Conservation (phyloP, 23 red algal genomes). For the Chondrus crispus region DNA sequence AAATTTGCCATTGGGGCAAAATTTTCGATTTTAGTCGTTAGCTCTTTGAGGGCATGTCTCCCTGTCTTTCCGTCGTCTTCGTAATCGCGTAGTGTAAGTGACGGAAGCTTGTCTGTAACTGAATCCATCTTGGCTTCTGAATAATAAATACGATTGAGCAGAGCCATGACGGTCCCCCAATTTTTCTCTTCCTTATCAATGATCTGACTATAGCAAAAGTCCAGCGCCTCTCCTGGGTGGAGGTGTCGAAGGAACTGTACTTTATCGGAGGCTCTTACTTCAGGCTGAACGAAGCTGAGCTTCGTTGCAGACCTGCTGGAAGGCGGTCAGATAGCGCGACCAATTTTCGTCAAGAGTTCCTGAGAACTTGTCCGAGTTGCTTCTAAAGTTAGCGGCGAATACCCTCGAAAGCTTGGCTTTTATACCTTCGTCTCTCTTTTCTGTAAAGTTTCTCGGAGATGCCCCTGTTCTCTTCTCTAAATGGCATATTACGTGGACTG, state of each 20-base stretch:
- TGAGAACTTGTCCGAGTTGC: neutral
- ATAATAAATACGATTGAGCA: neutral
- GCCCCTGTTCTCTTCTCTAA: neutral
- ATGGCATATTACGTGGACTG: neutral
- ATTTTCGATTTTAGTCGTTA: neutral
- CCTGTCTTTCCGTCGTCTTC: neutral
- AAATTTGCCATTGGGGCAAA: neutral
- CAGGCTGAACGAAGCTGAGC: too few relatives aligned
- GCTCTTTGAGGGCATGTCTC: neutral
- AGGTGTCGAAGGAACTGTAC: neutral
- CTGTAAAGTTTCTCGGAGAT: neutral
- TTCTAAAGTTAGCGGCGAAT: neutral
- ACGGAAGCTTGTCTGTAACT: neutral
- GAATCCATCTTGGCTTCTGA: neutral
- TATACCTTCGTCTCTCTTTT: neutral
- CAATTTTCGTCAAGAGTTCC: neutral
- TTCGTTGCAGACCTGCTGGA: neutral
- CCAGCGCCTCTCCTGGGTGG: neutral
- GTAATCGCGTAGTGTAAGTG: neutral
- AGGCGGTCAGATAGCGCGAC: neutral
- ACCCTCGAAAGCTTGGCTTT: neutral
- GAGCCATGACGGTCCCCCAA: neutral
- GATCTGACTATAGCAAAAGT: neutral
- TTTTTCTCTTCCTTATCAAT: neutral
- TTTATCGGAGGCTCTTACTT: neutral